Conservation (phyloP, 306 rosid genomes). For the Phaseolus lunatus region DNA sequence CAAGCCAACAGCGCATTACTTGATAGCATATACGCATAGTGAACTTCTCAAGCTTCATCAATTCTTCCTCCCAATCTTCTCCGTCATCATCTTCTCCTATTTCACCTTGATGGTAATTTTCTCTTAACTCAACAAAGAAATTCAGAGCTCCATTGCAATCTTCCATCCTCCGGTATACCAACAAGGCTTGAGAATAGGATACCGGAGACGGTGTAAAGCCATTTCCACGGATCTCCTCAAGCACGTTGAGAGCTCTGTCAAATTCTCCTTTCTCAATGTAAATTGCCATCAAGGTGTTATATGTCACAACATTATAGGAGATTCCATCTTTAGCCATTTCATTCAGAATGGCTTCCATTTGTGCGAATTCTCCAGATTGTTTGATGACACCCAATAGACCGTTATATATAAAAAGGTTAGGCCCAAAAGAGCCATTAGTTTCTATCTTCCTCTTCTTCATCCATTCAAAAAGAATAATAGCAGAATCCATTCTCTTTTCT, state of each 20-base stretch:
- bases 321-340: conserved; percentile 78
- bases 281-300: conserved; percentile 82
- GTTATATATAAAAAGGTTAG: conserved; percentile 83
- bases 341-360: conserved; percentile 64
- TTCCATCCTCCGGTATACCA: conserved; percentile 80
- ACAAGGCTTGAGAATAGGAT: conserved; percentile 77
- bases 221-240: conserved; percentile 68
- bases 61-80: conserved; percentile 78
- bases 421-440: conserved; percentile 62
- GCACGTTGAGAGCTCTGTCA: conserved; percentile 65
- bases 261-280: conserved; percentile 70
- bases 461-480: conserved; percentile 75
- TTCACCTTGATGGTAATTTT: conserved; percentile 68
- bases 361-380: conserved; percentile 65
- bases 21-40: conserved; percentile 86
- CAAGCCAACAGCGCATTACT: conserved; percentile 92
- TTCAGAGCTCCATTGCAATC: conserved; percentile 80
- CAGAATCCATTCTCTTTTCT: conserved; percentile 75
- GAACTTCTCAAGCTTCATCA: conserved; percentile 71
- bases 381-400: conserved; percentile 82
- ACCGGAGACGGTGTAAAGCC: conserved; percentile 75
- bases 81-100: conserved; percentile 60
- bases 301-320: conserved; percentile 73
- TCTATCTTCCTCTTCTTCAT: conserved; percentile 77
- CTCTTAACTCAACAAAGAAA: conserved; percentile 73